Evolutionary conservation across 1,139 yeast species (phyloP).

Genomic region (Debaryomycetaceae sp.): DNA sequence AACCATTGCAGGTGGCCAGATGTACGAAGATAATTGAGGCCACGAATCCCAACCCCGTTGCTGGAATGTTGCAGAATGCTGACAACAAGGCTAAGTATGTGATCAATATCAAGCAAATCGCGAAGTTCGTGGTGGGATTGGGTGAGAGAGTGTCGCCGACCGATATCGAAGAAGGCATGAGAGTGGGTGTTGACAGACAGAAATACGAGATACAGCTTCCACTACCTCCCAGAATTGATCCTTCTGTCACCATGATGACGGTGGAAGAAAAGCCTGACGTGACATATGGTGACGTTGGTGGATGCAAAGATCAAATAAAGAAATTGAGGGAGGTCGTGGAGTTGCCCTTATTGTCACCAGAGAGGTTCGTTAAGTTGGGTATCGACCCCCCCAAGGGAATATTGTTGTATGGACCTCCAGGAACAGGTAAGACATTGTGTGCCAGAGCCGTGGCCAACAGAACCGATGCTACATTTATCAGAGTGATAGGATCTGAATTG

Average conservation of each 20-base stretch:
- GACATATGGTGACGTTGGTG: slow-evolving; percentile 90
- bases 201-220: slow-evolving; percentile 97
- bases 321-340: slow-evolving; percentile 96
- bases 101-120: slow-evolving; percentile 95
- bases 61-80: slow-evolving; percentile 49
- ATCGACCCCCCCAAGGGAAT: slow-evolving; percentile 99
- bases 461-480: slow-evolving; percentile 96
- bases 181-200: slow-evolving; percentile 97
- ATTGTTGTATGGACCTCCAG: slow-evolving; percentile 94
- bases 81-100: slow-evolving; percentile 90
- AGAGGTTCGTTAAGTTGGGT: slow-evolving; percentile 91
- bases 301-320: slow-evolving; percentile 96
- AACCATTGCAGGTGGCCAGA: slow-evolving; percentile 95
- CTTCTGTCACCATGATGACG: slow-evolving; percentile 99
- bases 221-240: slow-evolving; percentile 95
- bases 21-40: slow-evolving; percentile 94
- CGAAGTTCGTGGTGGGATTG: slow-evolving; percentile 92
- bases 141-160: slow-evolving; percentile 98
- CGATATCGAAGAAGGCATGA: slow-evolving; percentile 98
- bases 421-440: slow-evolving; percentile 96
- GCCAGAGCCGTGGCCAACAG: slow-evolving; percentile 98
- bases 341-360: slow-evolving; percentile 90
- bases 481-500: slow-evolving; percentile 96
- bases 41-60: slow-evolving; percentile 31
- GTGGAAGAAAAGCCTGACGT: slow-evolving; percentile 98